Base-by-base conservation (phyloP, 108 stramenopile genomes). In the Nitzschia inconspicua region DNA sequence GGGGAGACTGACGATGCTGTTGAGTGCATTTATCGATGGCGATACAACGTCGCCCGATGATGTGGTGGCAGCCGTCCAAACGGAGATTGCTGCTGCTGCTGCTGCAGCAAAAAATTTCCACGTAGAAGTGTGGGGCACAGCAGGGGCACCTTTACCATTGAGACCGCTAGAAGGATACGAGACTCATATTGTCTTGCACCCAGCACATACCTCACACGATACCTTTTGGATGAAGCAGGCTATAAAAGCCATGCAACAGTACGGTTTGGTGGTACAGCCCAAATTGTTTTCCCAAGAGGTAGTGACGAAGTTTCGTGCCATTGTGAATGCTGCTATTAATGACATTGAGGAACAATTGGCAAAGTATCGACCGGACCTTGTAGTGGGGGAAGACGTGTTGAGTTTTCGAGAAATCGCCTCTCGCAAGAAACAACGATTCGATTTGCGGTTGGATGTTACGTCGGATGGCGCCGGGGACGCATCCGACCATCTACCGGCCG, bases 341-440 rank as follows among this genome's bases (percentile, higher is more conserved):
- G 8, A 3, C 0, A 20, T 35, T 3, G 53, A 54, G 23, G 34
- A 18, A 23, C 35, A 32, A 11, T 36, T 54, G 25, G 29, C 19
- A 28, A 36, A 3, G 18, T 57, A 76, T 44, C 60, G 63, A 30
- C 79, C 83, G 6, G 37, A 67, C 10, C 61, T 84, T 16, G 58
- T 60, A 1, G 51, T 80, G 36, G 79, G 79, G 9, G 32, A 64
- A 56, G 79, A 80, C 57, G 22, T 59, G 4, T 68, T 84, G 30
- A 49, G 47, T 23, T 84, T 84, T 40, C 70, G 63, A 47, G 83
- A 84, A 66, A 84, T 84, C 47, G 79, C 76, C 9, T 76, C 74
- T 16, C 62, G 83, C 26, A 65, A 70, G 10, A 53, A 67, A 36
- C 44, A 80, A 32, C 52, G 83, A 27, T 80, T 80, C 57, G 83